Conservation (phyloP, 306 rosid genomes). For the Lotus japonicus region DNA sequence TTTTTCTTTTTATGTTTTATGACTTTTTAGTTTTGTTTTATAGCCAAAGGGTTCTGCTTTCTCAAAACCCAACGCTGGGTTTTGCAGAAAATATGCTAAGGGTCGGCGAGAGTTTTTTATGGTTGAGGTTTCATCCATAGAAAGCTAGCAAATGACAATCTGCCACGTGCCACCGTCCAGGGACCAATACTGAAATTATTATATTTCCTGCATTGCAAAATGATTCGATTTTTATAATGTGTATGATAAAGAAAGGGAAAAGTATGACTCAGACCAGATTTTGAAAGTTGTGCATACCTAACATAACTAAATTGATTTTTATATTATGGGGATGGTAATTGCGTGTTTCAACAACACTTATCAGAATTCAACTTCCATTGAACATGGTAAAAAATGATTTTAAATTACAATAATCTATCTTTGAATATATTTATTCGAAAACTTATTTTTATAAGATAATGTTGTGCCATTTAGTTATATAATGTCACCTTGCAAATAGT, state of each 20-base stretch:
- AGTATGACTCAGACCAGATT: constrained; percentile 2
- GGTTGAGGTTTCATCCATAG: constrained; percentile 20
- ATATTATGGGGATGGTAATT: too few relatives aligned
- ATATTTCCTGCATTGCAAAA: not conserved
- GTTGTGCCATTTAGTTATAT: too few relatives aligned
- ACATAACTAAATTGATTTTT: too few relatives aligned
- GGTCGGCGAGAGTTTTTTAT: constrained; percentile 24
- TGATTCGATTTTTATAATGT: not conserved
- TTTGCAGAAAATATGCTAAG: not conserved
- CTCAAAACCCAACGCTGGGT: not conserved
- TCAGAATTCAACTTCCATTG: too few relatives aligned
- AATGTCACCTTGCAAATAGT: too few relatives aligned
- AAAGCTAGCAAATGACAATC: not conserved
- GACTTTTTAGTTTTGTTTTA: not conserved
- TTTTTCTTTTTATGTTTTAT: not conserved
- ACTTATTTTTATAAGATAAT: too few relatives aligned
- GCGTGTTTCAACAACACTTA: not conserved
- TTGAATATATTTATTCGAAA: too few relatives aligned
- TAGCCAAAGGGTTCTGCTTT: constrained; percentile 16
- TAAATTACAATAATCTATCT: too few relatives aligned
- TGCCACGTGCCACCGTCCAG: constrained; percentile 53
- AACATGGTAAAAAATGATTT: too few relatives aligned
- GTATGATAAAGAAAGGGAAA: not conserved
- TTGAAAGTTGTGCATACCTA: constrained; percentile 5
- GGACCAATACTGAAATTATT: not conserved